Conservation (phyloP, 139 green algal species). For the Coelastrella sp. region DNA sequence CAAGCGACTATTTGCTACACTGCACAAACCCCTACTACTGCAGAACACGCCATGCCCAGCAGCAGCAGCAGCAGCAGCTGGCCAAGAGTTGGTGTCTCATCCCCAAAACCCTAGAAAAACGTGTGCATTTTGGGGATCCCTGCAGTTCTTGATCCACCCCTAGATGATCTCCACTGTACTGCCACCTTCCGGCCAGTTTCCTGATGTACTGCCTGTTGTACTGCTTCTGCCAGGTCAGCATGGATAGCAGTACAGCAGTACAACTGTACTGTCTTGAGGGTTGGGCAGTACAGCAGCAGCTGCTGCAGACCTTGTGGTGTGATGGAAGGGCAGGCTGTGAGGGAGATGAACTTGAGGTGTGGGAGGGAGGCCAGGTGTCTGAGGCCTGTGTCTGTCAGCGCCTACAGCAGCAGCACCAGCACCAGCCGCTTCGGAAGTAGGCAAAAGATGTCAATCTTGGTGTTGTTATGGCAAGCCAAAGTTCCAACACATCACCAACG, state of each 20-base stretch:
- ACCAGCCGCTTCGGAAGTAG: no score
- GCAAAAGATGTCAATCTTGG: background rate
- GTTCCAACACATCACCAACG: background rate
- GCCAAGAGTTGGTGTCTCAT: no score
- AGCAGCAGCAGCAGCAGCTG: background rate
- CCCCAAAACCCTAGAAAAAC: background rate
- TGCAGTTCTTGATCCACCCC: background rate
- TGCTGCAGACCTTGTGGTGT: background rate
- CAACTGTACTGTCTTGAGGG: conserved; percentile 21
- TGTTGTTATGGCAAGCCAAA: background rate
- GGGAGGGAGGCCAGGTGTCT: background rate
- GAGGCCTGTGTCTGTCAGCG: conserved; percentile 21
- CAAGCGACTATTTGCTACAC: no score
- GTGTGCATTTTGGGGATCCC: no score
- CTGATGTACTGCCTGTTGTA: conserved; percentile 12
- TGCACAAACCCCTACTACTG: no score
- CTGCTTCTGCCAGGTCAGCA: background rate
- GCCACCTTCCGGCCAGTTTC: background rate
- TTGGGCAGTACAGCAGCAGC: conserved; percentile 12
- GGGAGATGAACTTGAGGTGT: background rate
- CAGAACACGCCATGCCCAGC: background rate
- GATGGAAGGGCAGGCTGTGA: background rate
- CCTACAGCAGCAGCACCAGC: conserved; percentile 16
- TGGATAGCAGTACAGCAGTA: background rate
- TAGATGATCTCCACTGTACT: conserved; percentile 6